These are phyloP conservation scores for Zygoascus flipseniorum DNA, from an alignment of 805 yeast species.

Conservation along the genomic window DNA sequence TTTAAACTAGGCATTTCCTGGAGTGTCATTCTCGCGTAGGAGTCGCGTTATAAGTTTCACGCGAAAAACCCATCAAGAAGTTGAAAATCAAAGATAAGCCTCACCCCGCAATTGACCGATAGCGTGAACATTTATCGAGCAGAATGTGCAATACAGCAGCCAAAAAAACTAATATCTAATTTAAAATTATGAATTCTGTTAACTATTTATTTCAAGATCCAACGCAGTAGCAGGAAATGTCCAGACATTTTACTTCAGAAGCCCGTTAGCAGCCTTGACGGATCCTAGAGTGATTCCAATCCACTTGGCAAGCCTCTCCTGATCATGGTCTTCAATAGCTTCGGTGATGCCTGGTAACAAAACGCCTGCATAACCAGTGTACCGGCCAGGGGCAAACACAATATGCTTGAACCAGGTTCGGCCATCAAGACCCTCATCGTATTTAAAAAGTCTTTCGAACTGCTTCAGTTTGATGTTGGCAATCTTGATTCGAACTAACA, in stretches of 20 bases:
- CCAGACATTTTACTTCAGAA: background rate
- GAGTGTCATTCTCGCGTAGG: background rate
- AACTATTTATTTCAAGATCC: background rate
- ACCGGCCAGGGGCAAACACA: constrained; percentile 50
- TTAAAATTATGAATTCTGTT: background rate
- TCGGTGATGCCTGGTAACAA: constrained; percentile 48
- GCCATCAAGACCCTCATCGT: constrained; percentile 40
- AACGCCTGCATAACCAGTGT: constrained; percentile 55
- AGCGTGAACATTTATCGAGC: too few relatives aligned
- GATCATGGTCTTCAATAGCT: constrained; percentile 41
- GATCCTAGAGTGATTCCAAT: constrained; percentile 24
- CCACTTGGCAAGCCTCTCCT: constrained; percentile 34
- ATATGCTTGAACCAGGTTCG: constrained; percentile 53
- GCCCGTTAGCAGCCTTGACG: constrained; percentile 7
- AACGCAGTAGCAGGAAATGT: background rate
- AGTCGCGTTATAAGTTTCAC: background rate
- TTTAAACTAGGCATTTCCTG: background rate
- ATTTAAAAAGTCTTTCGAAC: constrained; percentile 40
- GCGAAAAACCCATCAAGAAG: background rate
- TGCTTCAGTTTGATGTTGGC: constrained; percentile 35
- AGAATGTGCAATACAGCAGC: too few relatives aligned
- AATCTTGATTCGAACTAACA: constrained; percentile 17
- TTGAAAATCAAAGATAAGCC: background rate
- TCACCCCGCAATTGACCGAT: background rate
- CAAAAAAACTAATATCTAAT: background rate